Base-by-base conservation (phyloP, 768 basidiomycete species). In the Boletus reticulatus region DNA sequence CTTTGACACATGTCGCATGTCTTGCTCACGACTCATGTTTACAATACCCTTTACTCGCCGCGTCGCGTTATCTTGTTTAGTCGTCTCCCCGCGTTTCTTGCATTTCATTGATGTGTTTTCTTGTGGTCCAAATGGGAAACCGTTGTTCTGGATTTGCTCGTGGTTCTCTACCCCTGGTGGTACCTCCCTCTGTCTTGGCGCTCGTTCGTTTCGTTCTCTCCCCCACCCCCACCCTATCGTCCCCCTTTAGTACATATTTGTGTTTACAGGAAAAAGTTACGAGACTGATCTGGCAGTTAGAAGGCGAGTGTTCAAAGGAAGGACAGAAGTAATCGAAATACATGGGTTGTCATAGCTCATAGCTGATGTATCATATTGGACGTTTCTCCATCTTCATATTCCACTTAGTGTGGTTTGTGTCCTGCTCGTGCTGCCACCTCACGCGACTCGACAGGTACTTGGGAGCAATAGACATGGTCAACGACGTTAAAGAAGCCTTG, bases 281-380 rank as follows among this genome's bases (percentile, higher is more conserved):
- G 38, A 60, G 64, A 57, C 51, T 62, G 59, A 68, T 71, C 67
- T 63, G 64, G 65, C 56, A 59, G 53, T 61, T 69, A 69, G 67
- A 71, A 54, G 58, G 39, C 48, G 51, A 57, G 57, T 58, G 52
- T 41, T 51, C 22, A 59, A 60, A 57, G 59, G 57, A 70, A 60
- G 68, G 62, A 69, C 71, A 68, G 66, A 71, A 68, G 62, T 70
- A 68, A 64, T 69, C 53, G 56, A 69, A 61, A 55, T 57, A 61
- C 64, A 70, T 60, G 66, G 60, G 46, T 56, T 59, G 57, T 44
- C 56, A 53, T 62, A 63, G 58, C 55, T 63, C 62, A 42, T 57
- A 68, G 64, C 53, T 61, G 34, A 12, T 36, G 69, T 72, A 70
- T 65, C 69, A 70, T 70, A 68, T 59, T 55, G 56, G 59, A 43